Percentiles rank a stretch among this genome's conserved stretches.
phyloP scores from a whole-genome alignment of 1,284 basidiomycete species.

The Trichosporon inkin region DNA sequence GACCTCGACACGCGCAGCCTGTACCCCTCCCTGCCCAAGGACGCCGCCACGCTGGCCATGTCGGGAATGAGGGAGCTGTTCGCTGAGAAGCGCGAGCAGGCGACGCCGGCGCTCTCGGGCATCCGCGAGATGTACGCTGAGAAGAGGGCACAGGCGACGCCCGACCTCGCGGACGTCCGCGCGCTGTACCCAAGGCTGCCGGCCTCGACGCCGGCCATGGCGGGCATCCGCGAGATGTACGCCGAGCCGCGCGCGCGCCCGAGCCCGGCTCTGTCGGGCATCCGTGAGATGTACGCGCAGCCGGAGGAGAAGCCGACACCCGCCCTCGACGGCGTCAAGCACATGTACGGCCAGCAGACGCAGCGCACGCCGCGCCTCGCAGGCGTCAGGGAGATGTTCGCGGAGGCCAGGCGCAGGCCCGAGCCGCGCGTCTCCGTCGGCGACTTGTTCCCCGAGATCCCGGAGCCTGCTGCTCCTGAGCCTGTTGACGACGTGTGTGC shows the following conservation, averaged over 20 bases:
- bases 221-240: slow-evolving; percentile 13
- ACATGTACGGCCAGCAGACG: slow-evolving; percentile 24
- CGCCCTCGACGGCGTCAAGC: slow-evolving; percentile 23
- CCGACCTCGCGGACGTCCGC: slow-evolving; percentile 1
- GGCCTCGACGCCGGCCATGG: not conserved
- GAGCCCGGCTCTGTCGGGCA: slow-evolving; percentile 7
- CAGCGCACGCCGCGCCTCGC: not conserved
- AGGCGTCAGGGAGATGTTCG: not conserved
- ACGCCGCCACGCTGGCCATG: not conserved
- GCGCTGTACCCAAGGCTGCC: not conserved
- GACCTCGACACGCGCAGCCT: not conserved
- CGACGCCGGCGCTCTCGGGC: slow-evolving; percentile 27
- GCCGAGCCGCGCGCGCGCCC: not conserved
- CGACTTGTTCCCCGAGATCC: not conserved
- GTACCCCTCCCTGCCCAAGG: not conserved
- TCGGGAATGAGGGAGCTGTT: not conserved
- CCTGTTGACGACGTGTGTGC: not conserved
- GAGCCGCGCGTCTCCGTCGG: slow-evolving; percentile 1
- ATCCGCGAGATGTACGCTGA: slow-evolving; percentile 25
- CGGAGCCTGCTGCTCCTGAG: not conserved
- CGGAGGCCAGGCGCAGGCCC: not conserved
- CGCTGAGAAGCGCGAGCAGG: not conserved
- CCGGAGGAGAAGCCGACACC: slow-evolving; percentile 22
- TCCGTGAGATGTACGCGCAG: slow-evolving; percentile 11
- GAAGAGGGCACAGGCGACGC: not conserved